Conservation (phyloP, 768 basidiomycete species). For the Lepiota brunneoincarnata region DNA sequence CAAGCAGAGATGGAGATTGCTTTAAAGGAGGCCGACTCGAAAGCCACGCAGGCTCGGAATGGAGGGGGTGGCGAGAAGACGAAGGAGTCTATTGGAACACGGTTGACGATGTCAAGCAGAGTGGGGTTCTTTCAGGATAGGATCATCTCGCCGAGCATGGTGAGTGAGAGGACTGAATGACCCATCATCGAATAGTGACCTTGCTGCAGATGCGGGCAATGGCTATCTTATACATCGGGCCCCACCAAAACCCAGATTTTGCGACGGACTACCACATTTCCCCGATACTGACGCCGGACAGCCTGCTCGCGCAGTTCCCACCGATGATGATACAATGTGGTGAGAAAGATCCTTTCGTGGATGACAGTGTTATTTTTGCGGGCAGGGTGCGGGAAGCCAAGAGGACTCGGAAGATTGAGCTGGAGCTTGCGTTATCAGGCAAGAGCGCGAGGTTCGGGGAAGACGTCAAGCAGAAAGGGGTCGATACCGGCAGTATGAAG, state of each 20-base stretch:
- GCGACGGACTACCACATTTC: constrained; percentile 94
- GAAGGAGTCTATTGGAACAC: constrained; percentile 70
- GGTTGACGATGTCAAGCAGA: constrained; percentile 93
- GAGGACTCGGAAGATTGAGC: constrained; percentile 71
- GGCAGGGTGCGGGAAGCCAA: constrained; percentile 96
- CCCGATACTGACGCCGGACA: constrained; percentile 83
- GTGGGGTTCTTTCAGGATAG: constrained; percentile 93
- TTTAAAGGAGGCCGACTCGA: constrained; percentile 46
- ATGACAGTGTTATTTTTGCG: constrained; percentile 96
- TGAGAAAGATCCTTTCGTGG: constrained; percentile 92
- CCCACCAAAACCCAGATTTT: constrained; percentile 92
- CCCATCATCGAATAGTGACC: constrained; percentile 4
- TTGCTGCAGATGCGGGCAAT: constrained; percentile 94
- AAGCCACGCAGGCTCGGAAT: constrained; percentile 32
- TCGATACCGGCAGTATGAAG: constrained; percentile 29
- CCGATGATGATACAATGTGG: constrained; percentile 93
- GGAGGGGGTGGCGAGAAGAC: constrained; percentile 22
- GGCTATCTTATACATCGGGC: constrained; percentile 97
- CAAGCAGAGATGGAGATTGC: constrained; percentile 53
- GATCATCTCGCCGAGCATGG: constrained; percentile 95
- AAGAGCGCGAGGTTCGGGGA: constrained; percentile 65
- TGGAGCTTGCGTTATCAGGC: constrained; percentile 59
- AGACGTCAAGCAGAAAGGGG: constrained; percentile 56
- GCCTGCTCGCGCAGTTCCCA: constrained; percentile 89
- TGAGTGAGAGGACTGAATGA: constrained; percentile 34